These are phyloP conservation scores for Prototheca wickerhamii DNA, from an alignment of 163 green algal genomes.

Conservation along the genomic window DNA sequence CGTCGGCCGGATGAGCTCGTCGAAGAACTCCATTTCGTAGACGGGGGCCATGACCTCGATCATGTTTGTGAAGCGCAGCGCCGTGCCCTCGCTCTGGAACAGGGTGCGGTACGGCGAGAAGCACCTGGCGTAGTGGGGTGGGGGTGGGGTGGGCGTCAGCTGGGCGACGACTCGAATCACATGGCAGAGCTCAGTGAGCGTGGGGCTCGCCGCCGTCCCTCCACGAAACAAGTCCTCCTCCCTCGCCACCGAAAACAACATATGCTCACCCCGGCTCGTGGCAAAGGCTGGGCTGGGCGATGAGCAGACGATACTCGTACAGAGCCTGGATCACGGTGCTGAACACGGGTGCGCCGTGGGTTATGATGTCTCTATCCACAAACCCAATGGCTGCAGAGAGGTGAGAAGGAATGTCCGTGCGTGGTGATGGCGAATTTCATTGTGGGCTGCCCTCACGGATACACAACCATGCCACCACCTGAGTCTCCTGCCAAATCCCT, in stretches of 20 bases:
- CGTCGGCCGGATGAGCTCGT: not conserved
- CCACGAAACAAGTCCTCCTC: not conserved
- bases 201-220: not conserved
- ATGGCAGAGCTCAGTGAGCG: not conserved
- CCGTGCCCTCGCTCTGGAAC: not conserved
- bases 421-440: too few species aligned
- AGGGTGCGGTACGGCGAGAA: not conserved
- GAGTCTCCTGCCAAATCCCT: too few species aligned
- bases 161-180: not conserved
- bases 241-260: too few species aligned
- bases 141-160: not conserved
- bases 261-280: not conserved
- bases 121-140: not conserved
- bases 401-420: too few species aligned
- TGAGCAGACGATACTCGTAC: not conserved
- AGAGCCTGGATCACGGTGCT: not conserved
- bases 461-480: too few species aligned
- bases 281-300: not conserved
- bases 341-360: not conserved
- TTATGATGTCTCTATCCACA: not conserved
- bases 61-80: not conserved
- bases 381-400: not conserved
- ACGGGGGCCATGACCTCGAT: constrained; percentile 3
- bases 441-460: too few species aligned
- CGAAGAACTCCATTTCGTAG: not conserved